Evolutionary conservation across 2,329 filamentous ascomycete species (phyloP).

Genomic region (Emergomyces pasteurianus): DNA sequence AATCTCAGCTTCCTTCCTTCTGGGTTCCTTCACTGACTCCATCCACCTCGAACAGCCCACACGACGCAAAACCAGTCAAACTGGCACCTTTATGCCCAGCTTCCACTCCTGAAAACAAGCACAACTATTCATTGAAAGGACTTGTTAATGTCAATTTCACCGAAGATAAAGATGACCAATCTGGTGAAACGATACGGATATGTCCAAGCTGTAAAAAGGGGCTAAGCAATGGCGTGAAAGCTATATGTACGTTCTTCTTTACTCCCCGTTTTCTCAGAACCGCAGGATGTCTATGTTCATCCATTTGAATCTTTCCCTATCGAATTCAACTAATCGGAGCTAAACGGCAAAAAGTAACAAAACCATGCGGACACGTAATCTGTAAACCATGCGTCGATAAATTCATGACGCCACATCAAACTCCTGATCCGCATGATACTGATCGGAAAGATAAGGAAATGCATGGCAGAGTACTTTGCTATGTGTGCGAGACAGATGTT

Average conservation of each 20-base stretch:
- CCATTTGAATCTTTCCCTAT: not conserved
- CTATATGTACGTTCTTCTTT: slow-evolving; percentile 42
- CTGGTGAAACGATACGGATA: slow-evolving; percentile 38
- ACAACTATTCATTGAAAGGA: slow-evolving; percentile 65
- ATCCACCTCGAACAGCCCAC: slow-evolving; percentile 44
- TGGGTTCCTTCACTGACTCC: slow-evolving; percentile 85
- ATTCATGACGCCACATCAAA: slow-evolving; percentile 55
- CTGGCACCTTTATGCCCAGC: slow-evolving; percentile 64
- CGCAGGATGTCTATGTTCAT: not conserved
- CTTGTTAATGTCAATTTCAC: slow-evolving; percentile 67
- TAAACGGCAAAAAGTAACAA: slow-evolving; percentile 44
- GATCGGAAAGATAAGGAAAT: slow-evolving; percentile 37
- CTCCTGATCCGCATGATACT: slow-evolving; percentile 49
- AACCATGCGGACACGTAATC: slow-evolving; percentile 82
- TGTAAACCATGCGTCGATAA: slow-evolving; percentile 75
- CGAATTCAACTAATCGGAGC: not conserved
- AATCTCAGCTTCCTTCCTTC: slow-evolving; percentile 67
- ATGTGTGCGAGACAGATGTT: slow-evolving; percentile 76
- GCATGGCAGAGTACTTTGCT: slow-evolving; percentile 52
- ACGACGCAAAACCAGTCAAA: slow-evolving; percentile 51
- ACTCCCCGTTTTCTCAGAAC: not conserved
- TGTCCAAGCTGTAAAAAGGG: slow-evolving; percentile 81
- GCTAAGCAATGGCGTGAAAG: slow-evolving; percentile 69
- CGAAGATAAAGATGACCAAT: slow-evolving; percentile 49
- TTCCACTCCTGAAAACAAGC: slow-evolving; percentile 52